Evolutionary conservation across 371 early-diverging fungal genomes (phyloP).

Genomic region (Mucor ambiguus): DNA sequence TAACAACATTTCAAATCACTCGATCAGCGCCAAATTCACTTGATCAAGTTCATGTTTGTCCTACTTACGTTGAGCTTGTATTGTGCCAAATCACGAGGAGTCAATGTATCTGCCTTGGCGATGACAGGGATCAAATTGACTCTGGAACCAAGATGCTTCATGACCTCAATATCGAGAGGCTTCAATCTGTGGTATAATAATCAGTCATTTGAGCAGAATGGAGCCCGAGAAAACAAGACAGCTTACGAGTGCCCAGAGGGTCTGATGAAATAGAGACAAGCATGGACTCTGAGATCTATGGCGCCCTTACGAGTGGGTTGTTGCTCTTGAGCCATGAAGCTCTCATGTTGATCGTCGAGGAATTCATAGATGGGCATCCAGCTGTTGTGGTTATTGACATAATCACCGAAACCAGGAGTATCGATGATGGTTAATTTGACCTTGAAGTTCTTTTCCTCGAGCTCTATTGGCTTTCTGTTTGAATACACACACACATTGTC

Average conservation of each 20-base stretch:
- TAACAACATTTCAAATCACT: constrained; percentile 13
- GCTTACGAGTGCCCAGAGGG: constrained; percentile 81
- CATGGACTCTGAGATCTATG: constrained; percentile 79
- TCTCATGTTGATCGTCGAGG: constrained; percentile 93
- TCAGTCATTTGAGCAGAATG: not conserved
- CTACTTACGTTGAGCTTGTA: constrained; percentile 74
- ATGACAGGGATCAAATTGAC: constrained; percentile 90
- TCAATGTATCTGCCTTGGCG: constrained; percentile 70
- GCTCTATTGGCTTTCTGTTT: constrained; percentile 16
- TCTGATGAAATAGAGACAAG: constrained; percentile 91
- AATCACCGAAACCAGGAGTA: constrained; percentile 90
- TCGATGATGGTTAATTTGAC: constrained; percentile 90
- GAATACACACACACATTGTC: not conserved
- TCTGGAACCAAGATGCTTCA: constrained; percentile 79
- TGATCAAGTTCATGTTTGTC: not conserved
- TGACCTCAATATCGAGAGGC: constrained; percentile 89
- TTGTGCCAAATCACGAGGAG: constrained; percentile 74
- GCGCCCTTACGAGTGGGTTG: constrained; percentile 52
- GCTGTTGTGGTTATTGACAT: constrained; percentile 68
- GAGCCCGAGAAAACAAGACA: not conserved
- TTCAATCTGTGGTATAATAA: constrained; percentile 56
- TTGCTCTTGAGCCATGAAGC: constrained; percentile 75
- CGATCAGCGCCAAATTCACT: not conserved
- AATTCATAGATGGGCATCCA: constrained; percentile 74
- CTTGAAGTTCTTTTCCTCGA: constrained; percentile 63